phyloP scores from a whole-genome alignment of 768 basidiomycete genomes.

The Tylopilus rubrobrunneus region DNA sequence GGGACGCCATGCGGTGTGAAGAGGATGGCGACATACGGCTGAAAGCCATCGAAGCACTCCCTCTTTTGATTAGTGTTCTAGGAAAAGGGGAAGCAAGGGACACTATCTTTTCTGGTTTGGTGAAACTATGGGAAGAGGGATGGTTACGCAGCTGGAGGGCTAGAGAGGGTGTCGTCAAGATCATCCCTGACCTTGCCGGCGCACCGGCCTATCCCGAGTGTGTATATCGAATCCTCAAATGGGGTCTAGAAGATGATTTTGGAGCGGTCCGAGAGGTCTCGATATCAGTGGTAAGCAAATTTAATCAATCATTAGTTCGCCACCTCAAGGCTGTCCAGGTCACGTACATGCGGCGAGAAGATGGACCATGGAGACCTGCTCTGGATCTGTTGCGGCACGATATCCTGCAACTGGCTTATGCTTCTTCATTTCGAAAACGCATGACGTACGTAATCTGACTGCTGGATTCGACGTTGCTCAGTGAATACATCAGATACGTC shows the following conservation, averaged over 20 bases:
- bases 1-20: constrained; percentile 48
- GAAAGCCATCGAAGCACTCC: constrained; percentile 66
- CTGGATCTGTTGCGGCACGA: constrained; percentile 38
- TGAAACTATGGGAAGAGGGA: constrained; percentile 54
- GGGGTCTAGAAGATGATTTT: constrained; percentile 70
- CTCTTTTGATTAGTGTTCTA: constrained; percentile 53
- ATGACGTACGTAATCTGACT: constrained; percentile 56
- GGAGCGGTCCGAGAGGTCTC: constrained; percentile 84
- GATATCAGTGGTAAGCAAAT: constrained; percentile 52
- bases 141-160: constrained; percentile 76
- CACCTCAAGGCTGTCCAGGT: constrained; percentile 36
- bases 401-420: constrained; percentile 43
- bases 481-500: constrained; percentile 52
- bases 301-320: constrained; percentile 7
- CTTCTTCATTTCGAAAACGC: constrained; percentile 52
- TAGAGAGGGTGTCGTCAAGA: constrained; percentile 62
- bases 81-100: constrained; percentile 43
- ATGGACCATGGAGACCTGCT: constrained; percentile 33
- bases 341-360: constrained; percentile 42
- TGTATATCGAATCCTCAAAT: constrained; percentile 51
- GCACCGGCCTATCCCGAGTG: constrained; percentile 41
- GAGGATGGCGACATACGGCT: constrained; percentile 67
- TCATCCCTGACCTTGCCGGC: constrained; percentile 49
- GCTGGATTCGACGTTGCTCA: constrained; percentile 10
- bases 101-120: constrained; percentile 42